A percentile compares a stretch with the other conserved stretches of the same genome.
phyloP scores from a whole-genome alignment of 371 early-diverging fungal species.

The Paraphysoderma sedebokerense region DNA sequence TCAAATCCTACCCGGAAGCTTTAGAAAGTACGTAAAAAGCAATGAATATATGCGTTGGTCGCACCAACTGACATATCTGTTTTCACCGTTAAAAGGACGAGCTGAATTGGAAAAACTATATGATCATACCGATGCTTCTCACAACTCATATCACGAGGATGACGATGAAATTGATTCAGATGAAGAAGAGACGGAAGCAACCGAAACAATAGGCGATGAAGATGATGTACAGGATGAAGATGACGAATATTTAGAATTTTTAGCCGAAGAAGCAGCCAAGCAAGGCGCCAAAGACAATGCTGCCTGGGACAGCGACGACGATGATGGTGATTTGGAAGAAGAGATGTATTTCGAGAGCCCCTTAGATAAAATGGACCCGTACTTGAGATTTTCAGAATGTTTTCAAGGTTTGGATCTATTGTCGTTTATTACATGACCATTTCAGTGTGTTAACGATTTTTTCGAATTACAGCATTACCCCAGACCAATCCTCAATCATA shows the following conservation, averaged over 20 bases:
- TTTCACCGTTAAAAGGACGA: conserved; percentile 7
- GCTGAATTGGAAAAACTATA: conserved; percentile 15
- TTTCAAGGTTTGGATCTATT: conserved; percentile 4
- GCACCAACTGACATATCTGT: no score
- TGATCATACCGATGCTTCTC: conserved; percentile 33
- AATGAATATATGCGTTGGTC: neutral
- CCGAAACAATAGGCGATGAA: conserved; percentile 14
- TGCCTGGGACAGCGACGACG: conserved; percentile 35
- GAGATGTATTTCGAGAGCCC: conserved; percentile 66
- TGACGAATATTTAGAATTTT: conserved; percentile 37
- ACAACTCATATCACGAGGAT: conserved; percentile 34
- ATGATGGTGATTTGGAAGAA: conserved; percentile 52
- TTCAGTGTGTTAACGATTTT: no score
- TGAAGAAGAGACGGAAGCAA: conserved; percentile 34
- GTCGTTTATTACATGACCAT: no score
- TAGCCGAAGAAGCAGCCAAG: conserved; percentile 32
- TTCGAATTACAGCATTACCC: neutral
- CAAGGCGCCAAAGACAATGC: conserved; percentile 15
- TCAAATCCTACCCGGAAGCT: conserved; percentile 59
- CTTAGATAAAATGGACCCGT: conserved; percentile 66
- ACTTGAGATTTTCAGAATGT: conserved; percentile 33
- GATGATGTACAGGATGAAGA: conserved; percentile 24
- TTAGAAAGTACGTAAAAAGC: conserved; percentile 40
- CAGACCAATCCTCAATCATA: neutral
- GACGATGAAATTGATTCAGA: conserved; percentile 43